Evolutionary conservation across 2,329 filamentous ascomycete species (phyloP).

Genomic region (Didymella pomorum): DNA sequence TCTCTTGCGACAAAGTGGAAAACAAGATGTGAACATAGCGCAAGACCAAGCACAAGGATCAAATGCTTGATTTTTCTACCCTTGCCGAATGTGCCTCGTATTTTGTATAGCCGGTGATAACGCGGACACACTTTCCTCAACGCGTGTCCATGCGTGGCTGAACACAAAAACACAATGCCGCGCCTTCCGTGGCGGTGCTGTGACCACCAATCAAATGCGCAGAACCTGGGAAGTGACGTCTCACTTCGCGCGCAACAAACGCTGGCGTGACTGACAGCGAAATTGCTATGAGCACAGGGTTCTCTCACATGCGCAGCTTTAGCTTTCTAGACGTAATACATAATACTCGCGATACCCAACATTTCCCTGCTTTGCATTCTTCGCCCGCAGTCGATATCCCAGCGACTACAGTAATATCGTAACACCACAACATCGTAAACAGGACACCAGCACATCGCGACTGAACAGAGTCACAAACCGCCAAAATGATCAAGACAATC

Average conservation of each 20-base stretch:
- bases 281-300: conserved; percentile 15
- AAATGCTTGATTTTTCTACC: not conserved
- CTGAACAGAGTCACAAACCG: not conserved
- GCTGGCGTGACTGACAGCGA: conserved; percentile 16
- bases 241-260: conserved; percentile 14
- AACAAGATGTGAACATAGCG: not conserved
- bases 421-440: not conserved
- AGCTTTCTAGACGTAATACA: not conserved
- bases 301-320: not conserved
- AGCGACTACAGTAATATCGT: not conserved
- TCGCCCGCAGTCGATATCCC: not conserved
- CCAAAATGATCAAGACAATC: conserved; percentile 42
- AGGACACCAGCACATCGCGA: not conserved
- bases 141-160: conserved; percentile 1
- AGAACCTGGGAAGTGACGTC: conserved; percentile 14
- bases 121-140: not conserved
- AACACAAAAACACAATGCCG: conserved; percentile 8
- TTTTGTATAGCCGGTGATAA: not conserved
- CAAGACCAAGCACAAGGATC: not conserved
- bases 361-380: conserved; percentile 4
- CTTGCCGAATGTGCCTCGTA: not conserved
- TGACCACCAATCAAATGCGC: conserved; percentile 6
- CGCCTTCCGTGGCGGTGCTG: conserved; percentile 11
- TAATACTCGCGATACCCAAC: conserved; percentile 1
- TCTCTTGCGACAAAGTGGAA: not conserved